These are phyloP conservation scores for Boletus pseudopeckii DNA, from an alignment of 768 basidiomycete genomes.

Conservation along the genomic window DNA sequence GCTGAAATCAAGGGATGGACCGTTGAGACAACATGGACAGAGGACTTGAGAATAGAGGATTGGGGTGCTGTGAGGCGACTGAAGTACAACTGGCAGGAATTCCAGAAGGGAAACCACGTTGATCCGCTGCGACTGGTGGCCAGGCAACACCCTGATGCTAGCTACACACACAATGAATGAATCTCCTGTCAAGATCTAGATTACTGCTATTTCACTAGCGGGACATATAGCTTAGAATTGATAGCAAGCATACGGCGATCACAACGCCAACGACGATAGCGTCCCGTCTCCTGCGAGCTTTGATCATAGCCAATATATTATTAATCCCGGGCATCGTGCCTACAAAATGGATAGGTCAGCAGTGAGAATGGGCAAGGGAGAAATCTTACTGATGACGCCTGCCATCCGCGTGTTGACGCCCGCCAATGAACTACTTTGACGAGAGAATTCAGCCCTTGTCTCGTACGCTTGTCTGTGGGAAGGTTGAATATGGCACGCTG, in stretches of 20 bases:
- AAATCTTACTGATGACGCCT: constrained; percentile 68
- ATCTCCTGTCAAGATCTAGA: too few species aligned
- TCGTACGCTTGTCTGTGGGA: constrained; percentile 87
- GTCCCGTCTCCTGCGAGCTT: constrained; percentile 84
- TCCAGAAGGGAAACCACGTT: constrained; percentile 48
- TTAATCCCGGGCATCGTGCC: constrained; percentile 94
- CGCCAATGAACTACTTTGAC: constrained; percentile 71
- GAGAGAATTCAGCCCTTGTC: constrained; percentile 87
- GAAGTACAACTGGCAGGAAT: constrained; percentile 68
- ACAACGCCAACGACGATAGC: constrained; percentile 83
- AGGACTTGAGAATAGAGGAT: constrained; percentile 29
- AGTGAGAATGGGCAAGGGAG: not conserved
- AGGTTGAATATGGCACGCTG: not conserved
- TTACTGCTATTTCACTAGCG: constrained; percentile 20
- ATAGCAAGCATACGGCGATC: constrained; percentile 80
- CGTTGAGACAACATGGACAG: constrained; percentile 59
- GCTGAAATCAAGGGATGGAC: constrained; percentile 77
- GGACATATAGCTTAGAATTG: constrained; percentile 49
- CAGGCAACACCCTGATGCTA: not conserved
- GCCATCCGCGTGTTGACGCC: constrained; percentile 83
- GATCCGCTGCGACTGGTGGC: not conserved
- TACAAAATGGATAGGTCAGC: constrained; percentile 29
- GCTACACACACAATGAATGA: too few species aligned
- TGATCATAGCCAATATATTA: constrained; percentile 88
- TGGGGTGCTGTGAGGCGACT: constrained; percentile 69